Conservation (phyloP, 1,284 basidiomycete species). For the Apiotrichum akiyoshidainum region DNA sequence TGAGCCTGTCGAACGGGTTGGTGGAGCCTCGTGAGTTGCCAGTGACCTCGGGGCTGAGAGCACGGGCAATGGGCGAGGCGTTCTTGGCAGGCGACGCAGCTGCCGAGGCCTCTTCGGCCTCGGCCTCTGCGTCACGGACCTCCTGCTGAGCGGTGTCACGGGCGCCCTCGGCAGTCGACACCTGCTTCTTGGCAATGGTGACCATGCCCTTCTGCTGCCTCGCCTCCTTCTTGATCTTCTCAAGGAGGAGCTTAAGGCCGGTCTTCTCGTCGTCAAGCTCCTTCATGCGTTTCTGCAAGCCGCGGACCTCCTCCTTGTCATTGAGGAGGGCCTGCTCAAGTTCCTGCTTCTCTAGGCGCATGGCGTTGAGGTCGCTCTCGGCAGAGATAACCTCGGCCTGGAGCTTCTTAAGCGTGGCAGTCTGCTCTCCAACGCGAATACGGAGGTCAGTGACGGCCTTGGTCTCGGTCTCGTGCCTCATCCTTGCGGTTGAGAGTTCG, state of each 20-base stretch:
- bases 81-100: slow-evolving; percentile 21
- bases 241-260: slow-evolving; percentile 68
- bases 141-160: slow-evolving; percentile 70
- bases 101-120: slow-evolving; percentile 60
- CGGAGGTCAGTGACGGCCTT: slow-evolving; percentile 69
- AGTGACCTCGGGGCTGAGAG: slow-evolving; percentile 50
- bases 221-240: slow-evolving; percentile 87
- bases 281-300: slow-evolving; percentile 78
- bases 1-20: slow-evolving; percentile 81
- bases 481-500: slow-evolving; percentile 52
- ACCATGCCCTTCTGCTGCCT: slow-evolving; percentile 93
- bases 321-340: slow-evolving; percentile 80
- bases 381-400: slow-evolving; percentile 79
- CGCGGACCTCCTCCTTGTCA: slow-evolving; percentile 92
- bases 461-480: slow-evolving; percentile 80
- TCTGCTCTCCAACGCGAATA: slow-evolving; percentile 69
- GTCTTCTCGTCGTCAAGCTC: slow-evolving; percentile 75
- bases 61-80: slow-evolving; percentile 48
- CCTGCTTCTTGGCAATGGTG: slow-evolving; percentile 92
- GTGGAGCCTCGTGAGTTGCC: slow-evolving; percentile 64
- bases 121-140: slow-evolving; percentile 52
- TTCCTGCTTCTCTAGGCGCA: slow-evolving; percentile 87
- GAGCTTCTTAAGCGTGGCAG: slow-evolving; percentile 68
- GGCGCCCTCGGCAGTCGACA: slow-evolving; percentile 77
- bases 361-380: slow-evolving; percentile 86